These are phyloP conservation scores for Carex parvula DNA, from an alignment of 176 grass and related monocot genomes.

Conservation along the genomic window DNA sequence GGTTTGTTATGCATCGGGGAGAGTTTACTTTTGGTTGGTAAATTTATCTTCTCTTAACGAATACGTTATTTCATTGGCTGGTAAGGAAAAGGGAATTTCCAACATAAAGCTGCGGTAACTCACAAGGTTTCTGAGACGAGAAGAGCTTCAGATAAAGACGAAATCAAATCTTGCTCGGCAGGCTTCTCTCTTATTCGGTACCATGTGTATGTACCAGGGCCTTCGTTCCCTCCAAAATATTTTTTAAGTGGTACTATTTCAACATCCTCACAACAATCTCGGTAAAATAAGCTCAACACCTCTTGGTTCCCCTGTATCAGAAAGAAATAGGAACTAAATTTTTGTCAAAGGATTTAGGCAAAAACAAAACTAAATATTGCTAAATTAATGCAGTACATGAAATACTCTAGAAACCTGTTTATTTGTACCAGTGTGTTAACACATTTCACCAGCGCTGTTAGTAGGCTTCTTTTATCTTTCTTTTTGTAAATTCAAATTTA, in stretches of 20 bases:
- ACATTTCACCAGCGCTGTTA: background rate
- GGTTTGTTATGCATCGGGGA: background rate
- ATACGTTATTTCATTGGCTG: background rate
- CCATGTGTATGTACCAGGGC: slow-evolving; percentile 74
- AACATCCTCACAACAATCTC: slow-evolving; percentile 62
- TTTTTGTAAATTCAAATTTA: background rate
- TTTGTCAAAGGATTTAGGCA: background rate
- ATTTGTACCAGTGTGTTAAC: background rate
- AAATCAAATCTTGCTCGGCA: slow-evolving; percentile 44
- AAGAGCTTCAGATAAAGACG: slow-evolving; percentile 42
- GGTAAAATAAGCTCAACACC: slow-evolving; percentile 63
- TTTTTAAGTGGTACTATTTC: slow-evolving; percentile 78
- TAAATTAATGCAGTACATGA: background rate
- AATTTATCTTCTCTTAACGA: background rate
- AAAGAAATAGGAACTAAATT: background rate
- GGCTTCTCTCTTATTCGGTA: slow-evolving; percentile 61
- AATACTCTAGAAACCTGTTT: background rate
- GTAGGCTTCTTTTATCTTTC: background rate
- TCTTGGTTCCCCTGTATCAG: slow-evolving; percentile 66
- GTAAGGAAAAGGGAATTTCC: slow-evolving; percentile 3
- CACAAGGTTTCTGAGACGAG: slow-evolving; percentile 64
- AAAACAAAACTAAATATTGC: background rate
- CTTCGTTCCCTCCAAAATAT: slow-evolving; percentile 94
- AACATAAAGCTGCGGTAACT: slow-evolving; percentile 28
- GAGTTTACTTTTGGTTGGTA: background rate